Conservation (phyloP, 768 basidiomycete species). For the Austroboletus eburneus region DNA sequence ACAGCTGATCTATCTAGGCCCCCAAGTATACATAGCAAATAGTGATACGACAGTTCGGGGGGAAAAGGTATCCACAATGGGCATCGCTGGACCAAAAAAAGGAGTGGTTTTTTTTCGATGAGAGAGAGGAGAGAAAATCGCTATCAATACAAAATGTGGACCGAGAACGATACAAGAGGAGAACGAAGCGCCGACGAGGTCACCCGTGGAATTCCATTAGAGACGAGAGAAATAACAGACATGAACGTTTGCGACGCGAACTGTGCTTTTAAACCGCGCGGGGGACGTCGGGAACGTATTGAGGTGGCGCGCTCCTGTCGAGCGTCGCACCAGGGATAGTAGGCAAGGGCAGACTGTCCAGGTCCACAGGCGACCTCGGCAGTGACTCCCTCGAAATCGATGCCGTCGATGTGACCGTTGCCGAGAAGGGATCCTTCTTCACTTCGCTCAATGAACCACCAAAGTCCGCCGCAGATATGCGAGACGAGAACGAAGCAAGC, state of each 20-base stretch:
- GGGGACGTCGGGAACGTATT: conserved; percentile 17
- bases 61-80: conserved; percentile 17
- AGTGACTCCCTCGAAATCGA: conserved; percentile 29
- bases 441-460: conserved; percentile 30
- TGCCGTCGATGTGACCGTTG: conserved; percentile 16
- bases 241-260: no score
- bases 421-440: conserved; percentile 18
- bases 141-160: conserved; percentile 31
- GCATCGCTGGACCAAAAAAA: not conserved
- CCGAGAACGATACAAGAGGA: not conserved
- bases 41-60: conserved; percentile 13
- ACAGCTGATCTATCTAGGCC: conserved; percentile 22
- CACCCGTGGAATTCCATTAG: not conserved
- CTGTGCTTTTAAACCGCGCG: conserved; percentile 14
- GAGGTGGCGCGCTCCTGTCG: conserved; percentile 17
- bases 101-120: no score
- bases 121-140: not conserved
- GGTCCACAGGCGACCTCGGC: conserved; percentile 20
- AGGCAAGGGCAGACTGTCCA: conserved; percentile 13
- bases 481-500: conserved; percentile 42
- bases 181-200: not conserved
- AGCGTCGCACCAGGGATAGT: conserved; percentile 16
- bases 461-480: conserved; percentile 41
- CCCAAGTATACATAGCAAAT: conserved; percentile 21
- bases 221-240: not conserved